phyloP scores from a whole-genome alignment of 352 stramenopile genomes.

The Pythium myriotylum region DNA sequence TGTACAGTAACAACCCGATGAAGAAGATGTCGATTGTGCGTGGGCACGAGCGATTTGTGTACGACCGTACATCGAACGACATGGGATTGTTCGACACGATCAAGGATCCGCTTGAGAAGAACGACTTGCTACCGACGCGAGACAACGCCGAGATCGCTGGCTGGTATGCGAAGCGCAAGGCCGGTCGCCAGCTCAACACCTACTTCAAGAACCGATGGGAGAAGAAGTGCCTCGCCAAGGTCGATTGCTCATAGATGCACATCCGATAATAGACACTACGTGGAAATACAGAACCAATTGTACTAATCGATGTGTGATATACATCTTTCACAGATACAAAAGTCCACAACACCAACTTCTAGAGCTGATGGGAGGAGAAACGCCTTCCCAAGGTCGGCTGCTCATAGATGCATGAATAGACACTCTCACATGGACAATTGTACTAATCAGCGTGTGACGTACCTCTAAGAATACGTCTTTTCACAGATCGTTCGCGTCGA shows the following conservation, averaged over 20 bases:
- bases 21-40: conserved; percentile 43
- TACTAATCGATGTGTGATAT: too few relatives aligned
- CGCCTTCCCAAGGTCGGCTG: conserved; percentile 36
- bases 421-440: too few relatives aligned
- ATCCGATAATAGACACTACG: neutral
- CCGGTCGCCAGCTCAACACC: conserved; percentile 38
- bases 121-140: conserved; percentile 36
- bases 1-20: conserved; percentile 63
- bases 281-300: too few relatives aligned
- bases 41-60: conserved; percentile 43
- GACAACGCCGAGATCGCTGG: conserved; percentile 21
- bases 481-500: too few relatives aligned
- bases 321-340: too few relatives aligned
- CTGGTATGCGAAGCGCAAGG: conserved; percentile 20
- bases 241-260: conserved; percentile 19
- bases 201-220: conserved; percentile 59
- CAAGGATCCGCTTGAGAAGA: conserved; percentile 40
- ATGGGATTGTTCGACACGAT: conserved; percentile 44
- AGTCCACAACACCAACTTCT: conserved; percentile 47
- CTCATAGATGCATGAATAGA: too few relatives aligned
- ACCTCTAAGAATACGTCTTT: too few relatives aligned
- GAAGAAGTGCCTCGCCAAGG: conserved; percentile 35
- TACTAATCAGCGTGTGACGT: too few relatives aligned
- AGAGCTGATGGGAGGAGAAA: conserved; percentile 38
- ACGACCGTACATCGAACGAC: conserved; percentile 40